Evolutionary conservation across 2,329 filamentous ascomycete species (phyloP).

Genomic region (Didymella sp.): DNA sequence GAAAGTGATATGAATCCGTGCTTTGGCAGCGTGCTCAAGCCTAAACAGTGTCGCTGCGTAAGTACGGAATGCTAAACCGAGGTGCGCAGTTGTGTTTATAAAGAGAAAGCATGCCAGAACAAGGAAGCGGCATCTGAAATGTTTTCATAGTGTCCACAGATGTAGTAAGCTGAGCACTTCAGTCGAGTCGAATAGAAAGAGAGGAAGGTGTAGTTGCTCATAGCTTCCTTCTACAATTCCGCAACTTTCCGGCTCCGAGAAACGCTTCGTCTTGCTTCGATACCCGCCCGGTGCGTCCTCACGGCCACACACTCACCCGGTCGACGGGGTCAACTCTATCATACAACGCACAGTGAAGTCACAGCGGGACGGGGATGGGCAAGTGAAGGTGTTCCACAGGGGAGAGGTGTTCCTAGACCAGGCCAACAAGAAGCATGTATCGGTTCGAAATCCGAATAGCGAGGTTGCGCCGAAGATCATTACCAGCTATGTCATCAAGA

Average conservation of each 20-base stretch:
- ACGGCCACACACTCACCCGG: background rate
- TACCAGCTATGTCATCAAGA: background rate
- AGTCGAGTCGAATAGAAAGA: too few species aligned
- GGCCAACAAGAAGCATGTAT: background rate
- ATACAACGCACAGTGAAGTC: background rate
- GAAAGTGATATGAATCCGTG: too few species aligned
- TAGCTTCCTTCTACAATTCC: too few species aligned
- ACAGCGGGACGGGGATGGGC: background rate
- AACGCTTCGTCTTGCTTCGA: background rate
- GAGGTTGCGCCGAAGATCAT: background rate
- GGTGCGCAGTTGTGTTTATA: too few species aligned
- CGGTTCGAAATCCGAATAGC: background rate
- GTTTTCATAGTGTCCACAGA: too few species aligned
- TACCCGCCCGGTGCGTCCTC: background rate
- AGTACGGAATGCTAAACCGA: too few species aligned
- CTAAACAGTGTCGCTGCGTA: too few species aligned
- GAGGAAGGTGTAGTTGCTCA: too few species aligned
- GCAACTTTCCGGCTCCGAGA: background rate
- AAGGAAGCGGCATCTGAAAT: too few species aligned
- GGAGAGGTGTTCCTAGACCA: background rate
- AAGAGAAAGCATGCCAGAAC: too few species aligned
- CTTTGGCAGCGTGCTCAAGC: too few species aligned
- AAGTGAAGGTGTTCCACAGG: background rate
- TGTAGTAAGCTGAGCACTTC: too few species aligned
- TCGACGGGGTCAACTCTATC: background rate